phyloP scores from a whole-genome alignment of 164 flowering plant genomes.

The Akebia trifoliata region DNA sequence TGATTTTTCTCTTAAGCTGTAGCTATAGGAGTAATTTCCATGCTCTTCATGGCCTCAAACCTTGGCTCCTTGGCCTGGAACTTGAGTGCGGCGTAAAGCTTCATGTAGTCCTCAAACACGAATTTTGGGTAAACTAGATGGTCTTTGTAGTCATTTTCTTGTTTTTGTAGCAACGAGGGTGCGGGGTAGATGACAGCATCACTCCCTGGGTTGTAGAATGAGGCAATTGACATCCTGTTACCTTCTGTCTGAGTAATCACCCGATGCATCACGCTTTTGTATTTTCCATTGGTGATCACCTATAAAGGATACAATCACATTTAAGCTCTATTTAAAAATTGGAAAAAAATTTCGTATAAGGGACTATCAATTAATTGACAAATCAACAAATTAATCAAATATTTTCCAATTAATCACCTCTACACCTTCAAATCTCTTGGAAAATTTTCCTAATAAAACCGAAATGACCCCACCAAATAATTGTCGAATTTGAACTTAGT shows the following conservation, averaged over 20 bases:
- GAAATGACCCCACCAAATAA: too few relatives aligned
- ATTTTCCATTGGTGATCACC: constrained; percentile 87
- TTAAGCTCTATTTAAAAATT: too few relatives aligned
- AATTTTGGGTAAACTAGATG: constrained; percentile 65
- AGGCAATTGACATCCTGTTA: constrained; percentile 69
- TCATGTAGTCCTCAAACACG: constrained; percentile 86
- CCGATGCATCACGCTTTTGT: constrained; percentile 83
- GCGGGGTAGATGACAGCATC: constrained; percentile 80
- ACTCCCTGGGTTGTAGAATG: constrained; percentile 83
- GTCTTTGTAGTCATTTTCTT: constrained; percentile 33
- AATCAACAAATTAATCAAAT: too few relatives aligned
- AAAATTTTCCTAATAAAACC: too few relatives aligned
- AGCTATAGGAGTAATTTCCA: constrained; percentile 17
- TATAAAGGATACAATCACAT: constrained; percentile 12
- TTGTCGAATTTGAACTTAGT: too few relatives aligned
- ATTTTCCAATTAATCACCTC: too few relatives aligned
- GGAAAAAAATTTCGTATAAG: too few relatives aligned
- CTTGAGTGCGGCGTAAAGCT: constrained; percentile 59
- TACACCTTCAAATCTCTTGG: too few relatives aligned
- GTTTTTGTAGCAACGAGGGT: constrained; percentile 45
- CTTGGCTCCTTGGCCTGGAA: constrained; percentile 88
- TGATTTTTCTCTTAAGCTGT: too few relatives aligned
- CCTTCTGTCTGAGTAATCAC: constrained; percentile 75
- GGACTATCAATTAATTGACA: too few relatives aligned
- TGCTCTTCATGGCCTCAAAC: constrained; percentile 69